A percentile compares a stretch with the other conserved stretches of the same genome.
Evolutionary conservation across 495 filamentous ascomycete genomes (phyloP).

Genomic region (Xylaria grammica): DNA sequence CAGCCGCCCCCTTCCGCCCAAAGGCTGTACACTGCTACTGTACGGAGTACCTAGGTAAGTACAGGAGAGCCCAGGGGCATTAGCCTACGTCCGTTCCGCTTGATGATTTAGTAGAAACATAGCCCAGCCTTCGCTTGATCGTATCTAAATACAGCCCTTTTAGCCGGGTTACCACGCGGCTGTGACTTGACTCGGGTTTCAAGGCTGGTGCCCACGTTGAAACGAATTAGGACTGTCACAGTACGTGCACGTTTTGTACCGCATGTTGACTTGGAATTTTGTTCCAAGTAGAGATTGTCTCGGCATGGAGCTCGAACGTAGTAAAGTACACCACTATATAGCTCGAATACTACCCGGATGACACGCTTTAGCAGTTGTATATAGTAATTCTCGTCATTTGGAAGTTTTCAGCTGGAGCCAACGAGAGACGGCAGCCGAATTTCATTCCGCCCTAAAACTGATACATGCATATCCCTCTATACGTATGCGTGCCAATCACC

Average conservation of each 20-base stretch:
- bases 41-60: no score
- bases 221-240: background rate
- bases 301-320: background rate
- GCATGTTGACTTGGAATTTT: background rate
- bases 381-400: background rate
- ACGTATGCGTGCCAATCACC: no score
- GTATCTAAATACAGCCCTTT: constrained; percentile 6
- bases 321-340: background rate
- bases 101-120: constrained; percentile 13
- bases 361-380: background rate
- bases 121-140: background rate
- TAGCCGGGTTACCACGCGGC: constrained; percentile 4
- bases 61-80: constrained; percentile 1
- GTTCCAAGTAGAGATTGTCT: background rate
- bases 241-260: background rate
- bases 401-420: background rate
- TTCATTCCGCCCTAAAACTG: background rate
- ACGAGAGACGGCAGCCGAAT: background rate
- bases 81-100: background rate
- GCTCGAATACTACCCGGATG: no score
- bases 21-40: background rate
- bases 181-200: background rate
- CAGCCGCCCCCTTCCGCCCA: background rate
- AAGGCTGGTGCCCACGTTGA: background rate
- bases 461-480: no score